Base-by-base conservation (phyloP, 345 rosid species). In the Bruguiera sexangula region DNA sequence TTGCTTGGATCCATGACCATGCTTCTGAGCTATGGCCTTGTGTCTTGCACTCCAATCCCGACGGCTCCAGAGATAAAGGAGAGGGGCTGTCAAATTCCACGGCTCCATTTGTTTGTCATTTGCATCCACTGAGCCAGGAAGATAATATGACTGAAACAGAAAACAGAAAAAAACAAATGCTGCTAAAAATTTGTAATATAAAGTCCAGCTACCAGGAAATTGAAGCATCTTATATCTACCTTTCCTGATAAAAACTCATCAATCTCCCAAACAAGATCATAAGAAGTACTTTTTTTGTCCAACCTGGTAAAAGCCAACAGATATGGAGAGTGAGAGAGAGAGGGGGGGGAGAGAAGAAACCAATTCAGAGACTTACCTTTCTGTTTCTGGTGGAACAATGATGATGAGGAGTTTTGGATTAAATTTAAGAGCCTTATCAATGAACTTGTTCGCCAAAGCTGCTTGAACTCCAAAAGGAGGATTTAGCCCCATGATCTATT, bases 381-480 rank as follows among this genome's bases (percentile, higher is more conserved):
- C 85, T 39, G 99, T 83, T 81, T 88, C 93, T 2, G 85, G 83
- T 21, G 99, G 99, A 78, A 88, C 99, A 61, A 95, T 88, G 74
- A 95, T 92, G 69, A 95, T 82, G 68, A 92, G 81, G 59, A 92
- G 90, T 80, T 95, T 95, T 39, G 99, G 99, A 56, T 83, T 82
- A 81, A 95, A 95, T 68, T 87, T 82, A 57, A 95, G 97, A 70
- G 97, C 96, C 84, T 87, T 87, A 13, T 83, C 67, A 52, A 95
- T 84, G 66, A 95, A 89, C 85, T 80, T 79, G 82, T 91, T 88
- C 31, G 96, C 99, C 79, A 82, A 83, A 71, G 78, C 76, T 60
- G 88, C 90, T 74, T 84, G 85, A 68, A 85, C 78, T 72, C 99
- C 99, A 78, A 95, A 95, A 52, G 99, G 99, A 73, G 99, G 99